A percentile compares a stretch with the other conserved stretches of the same genome.
Conservation (phyloP, 208 protist species). For the Leptomonas seymouri region DNA sequence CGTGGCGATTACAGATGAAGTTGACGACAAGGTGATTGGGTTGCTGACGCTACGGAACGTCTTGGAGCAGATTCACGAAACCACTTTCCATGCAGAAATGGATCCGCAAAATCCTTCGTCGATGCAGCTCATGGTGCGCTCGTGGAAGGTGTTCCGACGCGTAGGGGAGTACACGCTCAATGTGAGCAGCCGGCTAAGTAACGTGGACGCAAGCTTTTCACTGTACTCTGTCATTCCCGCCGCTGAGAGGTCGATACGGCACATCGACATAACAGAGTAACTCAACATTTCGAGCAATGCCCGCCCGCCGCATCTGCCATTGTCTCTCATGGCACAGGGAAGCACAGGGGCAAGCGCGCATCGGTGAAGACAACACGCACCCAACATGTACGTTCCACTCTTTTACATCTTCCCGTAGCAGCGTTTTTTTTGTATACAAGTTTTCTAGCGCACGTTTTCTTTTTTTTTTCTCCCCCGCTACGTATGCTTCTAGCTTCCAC, state of each 20-base stretch:
- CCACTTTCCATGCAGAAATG: slow-evolving; percentile 67
- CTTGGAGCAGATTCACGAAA: slow-evolving; percentile 59
- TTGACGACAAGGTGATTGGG: slow-evolving; percentile 38
- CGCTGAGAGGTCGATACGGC: slow-evolving; percentile 6
- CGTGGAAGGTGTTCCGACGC: slow-evolving; percentile 48
- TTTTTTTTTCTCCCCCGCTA: too few species aligned
- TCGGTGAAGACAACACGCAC: not conserved
- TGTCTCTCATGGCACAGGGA: not conserved
- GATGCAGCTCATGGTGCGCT: slow-evolving; percentile 59
- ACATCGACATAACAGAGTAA: slow-evolving; percentile 12
- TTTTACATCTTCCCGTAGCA: not conserved
- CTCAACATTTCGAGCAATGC: slow-evolving; percentile 6
- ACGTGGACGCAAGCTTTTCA: slow-evolving; percentile 26
- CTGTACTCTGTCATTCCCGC: slow-evolving; percentile 14
- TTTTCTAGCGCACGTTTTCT: not conserved
- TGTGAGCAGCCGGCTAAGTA: slow-evolving; percentile 22
- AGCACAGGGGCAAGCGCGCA: not conserved
- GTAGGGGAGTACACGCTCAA: slow-evolving; percentile 39
- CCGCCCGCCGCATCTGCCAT: not conserved
- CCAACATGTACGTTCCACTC: not conserved
- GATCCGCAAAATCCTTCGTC: slow-evolving; percentile 43
- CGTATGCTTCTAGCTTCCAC: not conserved
- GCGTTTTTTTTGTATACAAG: not conserved
- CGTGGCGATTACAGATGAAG: slow-evolving; percentile 38
- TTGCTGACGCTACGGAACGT: slow-evolving; percentile 62